Percentiles rank a stretch among this genome's conserved stretches.
phyloP scores from a whole-genome alignment of 192 early-diverging fungal species.

The Funneliformis geosporum region DNA sequence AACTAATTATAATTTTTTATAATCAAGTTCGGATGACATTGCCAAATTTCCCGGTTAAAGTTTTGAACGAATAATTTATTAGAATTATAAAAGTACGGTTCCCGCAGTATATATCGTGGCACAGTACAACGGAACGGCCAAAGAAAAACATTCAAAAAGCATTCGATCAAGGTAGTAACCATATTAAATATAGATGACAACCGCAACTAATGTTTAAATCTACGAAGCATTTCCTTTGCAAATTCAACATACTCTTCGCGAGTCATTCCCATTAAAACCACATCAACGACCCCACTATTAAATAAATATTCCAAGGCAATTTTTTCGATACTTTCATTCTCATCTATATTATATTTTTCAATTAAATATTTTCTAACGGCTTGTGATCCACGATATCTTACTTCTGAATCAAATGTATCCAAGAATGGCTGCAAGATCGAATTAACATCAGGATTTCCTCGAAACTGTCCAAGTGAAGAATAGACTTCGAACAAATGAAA shows the following conservation, averaged over 20 bases:
- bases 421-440: slow-evolving; percentile 31
- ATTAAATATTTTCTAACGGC: slow-evolving; percentile 33
- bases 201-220: background rate
- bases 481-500: background rate
- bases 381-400: slow-evolving; percentile 35
- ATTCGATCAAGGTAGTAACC: no score
- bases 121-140: no score
- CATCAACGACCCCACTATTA: slow-evolving; percentile 36
- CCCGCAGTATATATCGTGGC: no score
- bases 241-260: slow-evolving; percentile 41
- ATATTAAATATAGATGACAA: no score
- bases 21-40: no score
- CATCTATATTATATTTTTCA: slow-evolving; percentile 31
- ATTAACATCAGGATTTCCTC: background rate
- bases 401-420: slow-evolving; percentile 38
- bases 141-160: no score
- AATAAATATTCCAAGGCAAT: slow-evolving; percentile 40
- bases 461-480: slow-evolving; percentile 5
- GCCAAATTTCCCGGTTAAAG: no score
- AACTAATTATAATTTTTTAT: no score
- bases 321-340: slow-evolving; percentile 37
- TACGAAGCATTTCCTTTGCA: slow-evolving; percentile 32
- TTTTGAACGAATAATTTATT: no score
- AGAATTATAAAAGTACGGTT: no score
- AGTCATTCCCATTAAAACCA: slow-evolving; percentile 42